These are phyloP conservation scores for Pezicula radicicola DNA, from an alignment of 2,329 filamentous ascomycete genomes.

Conservation along the genomic window DNA sequence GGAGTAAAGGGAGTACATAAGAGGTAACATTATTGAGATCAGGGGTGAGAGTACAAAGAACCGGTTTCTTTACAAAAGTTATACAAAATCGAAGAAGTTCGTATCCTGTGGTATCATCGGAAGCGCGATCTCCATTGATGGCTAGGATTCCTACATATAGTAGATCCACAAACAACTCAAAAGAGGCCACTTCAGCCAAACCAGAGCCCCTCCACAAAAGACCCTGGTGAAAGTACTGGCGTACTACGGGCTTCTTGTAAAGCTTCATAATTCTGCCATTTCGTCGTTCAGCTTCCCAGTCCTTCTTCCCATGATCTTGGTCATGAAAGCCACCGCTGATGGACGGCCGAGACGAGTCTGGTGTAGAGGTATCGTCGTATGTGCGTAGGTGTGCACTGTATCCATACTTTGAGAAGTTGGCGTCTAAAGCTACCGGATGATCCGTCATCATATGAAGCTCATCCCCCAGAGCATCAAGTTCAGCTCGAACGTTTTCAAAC, in stretches of 20 bases:
- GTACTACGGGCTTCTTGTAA: conserved; percentile 56
- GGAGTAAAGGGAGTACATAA: no score
- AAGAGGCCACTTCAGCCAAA: conserved; percentile 57
- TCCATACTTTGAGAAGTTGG: conserved; percentile 62
- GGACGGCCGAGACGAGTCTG: conserved; percentile 19
- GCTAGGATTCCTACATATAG: conserved; percentile 57
- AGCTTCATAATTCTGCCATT: conserved; percentile 48
- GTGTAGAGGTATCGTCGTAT: conserved; percentile 32
- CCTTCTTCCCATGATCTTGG: conserved; percentile 29
- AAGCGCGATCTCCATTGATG: conserved; percentile 58
- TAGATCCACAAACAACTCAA: conserved; percentile 63
- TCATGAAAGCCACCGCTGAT: conserved; percentile 18
- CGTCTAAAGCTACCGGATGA: conserved; percentile 52
- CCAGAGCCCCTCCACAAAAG: conserved; percentile 59
- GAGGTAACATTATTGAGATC: no score
- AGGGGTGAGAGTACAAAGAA: no score
- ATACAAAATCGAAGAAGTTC: conserved; percentile 58
- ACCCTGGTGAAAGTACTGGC: conserved; percentile 65
- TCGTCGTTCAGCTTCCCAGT: conserved; percentile 30
- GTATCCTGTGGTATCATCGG: conserved; percentile 50
- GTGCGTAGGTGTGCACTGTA: conserved; percentile 56
- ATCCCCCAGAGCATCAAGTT: conserved; percentile 47
- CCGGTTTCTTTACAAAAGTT: no score
- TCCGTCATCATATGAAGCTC: conserved; percentile 53
- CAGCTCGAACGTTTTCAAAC: conserved; percentile 51